Percentiles rank a stretch among this genome's conserved stretches.
These are phyloP conservation scores for Hanseniaspora pseudoguilliermondii DNA, from an alignment of 805 yeast species.

Conservation along the genomic window DNA sequence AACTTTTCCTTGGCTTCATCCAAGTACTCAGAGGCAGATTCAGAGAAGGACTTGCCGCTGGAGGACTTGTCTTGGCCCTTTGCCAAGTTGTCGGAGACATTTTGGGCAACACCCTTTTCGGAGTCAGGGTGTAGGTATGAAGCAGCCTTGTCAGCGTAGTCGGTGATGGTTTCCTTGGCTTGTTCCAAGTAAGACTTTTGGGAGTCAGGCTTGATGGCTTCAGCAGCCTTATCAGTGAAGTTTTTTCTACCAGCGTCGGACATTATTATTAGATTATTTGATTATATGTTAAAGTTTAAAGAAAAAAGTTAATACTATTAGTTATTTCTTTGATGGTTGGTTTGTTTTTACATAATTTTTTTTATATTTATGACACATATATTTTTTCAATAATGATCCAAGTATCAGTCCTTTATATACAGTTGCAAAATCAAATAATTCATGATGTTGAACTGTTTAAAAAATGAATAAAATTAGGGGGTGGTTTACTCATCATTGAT, in stretches of 20 bases:
- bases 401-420: no score
- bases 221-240: constrained; percentile 54
- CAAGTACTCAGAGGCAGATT: constrained; percentile 47
- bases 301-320: no score
- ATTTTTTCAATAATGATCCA: no score
- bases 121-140: constrained; percentile 47
- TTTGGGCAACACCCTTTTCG: constrained; percentile 59
- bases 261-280: constrained; percentile 24
- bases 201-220: constrained; percentile 56
- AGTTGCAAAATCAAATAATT: no score
- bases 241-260: constrained; percentile 60
- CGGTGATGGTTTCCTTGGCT: constrained; percentile 60
- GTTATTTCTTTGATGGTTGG: no score
- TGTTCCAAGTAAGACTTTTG: constrained; percentile 52
- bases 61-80: constrained; percentile 39
- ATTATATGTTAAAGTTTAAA: no score
- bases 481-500: no score
- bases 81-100: constrained; percentile 48
- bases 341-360: no score
- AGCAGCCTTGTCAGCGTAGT: constrained; percentile 52
- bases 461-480: no score
- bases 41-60: constrained; percentile 33
- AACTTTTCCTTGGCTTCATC: constrained; percentile 44
- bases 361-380: no score
- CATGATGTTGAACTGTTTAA: no score